Base-by-base conservation (phyloP, 352 stramenopile genomes). In the Globisporangium iwayamae region DNA sequence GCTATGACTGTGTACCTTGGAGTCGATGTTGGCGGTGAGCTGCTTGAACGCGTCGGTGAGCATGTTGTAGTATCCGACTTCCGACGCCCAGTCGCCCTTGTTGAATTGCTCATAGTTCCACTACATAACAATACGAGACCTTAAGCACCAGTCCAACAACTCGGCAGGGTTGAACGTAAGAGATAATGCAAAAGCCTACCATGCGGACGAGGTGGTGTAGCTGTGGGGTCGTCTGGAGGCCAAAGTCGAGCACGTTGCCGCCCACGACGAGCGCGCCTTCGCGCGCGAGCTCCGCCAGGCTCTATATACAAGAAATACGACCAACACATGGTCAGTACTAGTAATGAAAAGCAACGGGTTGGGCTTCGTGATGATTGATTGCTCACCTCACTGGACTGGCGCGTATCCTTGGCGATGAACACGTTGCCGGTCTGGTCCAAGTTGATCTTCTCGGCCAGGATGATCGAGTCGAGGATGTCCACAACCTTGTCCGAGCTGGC, bases 161-260 rank as follows among this genome's bases (percentile, higher is more conserved):
- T 3, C 25, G 30, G 51, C 41, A 39, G 13, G 28, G 10, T 6
- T 55, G 4, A 20, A 14, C 10, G 30, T 30, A 14, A 4, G 20
- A 32, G 13, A 38, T n/a, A 38, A 5, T 7, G 30, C 3, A 56
- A 54, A 36, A 55, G 30, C 28, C 39, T 76, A 92, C 90, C 77
- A 98, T 96, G 66, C 96, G 84, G 13, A 99, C 97, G 66, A 96
- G 89, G 77, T 99, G 95, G 82, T 99, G 97, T 32, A 99, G 76
- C 79, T 98, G 91, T 25, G 97, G 97, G 50, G 97, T 99, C 30
- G 96, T 99, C 53, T 99, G 90, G 47, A 98, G 74, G 4, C 96
- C 97, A 78, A 98, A 95, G 84, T 99, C 89, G 45, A 97, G 74
- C 43, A 98, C 91, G 38, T 92, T 90, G 61, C 89, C 92, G 38